Conservation (phyloP, 805 yeast genomes). For the Blastobotrys robertii region DNA sequence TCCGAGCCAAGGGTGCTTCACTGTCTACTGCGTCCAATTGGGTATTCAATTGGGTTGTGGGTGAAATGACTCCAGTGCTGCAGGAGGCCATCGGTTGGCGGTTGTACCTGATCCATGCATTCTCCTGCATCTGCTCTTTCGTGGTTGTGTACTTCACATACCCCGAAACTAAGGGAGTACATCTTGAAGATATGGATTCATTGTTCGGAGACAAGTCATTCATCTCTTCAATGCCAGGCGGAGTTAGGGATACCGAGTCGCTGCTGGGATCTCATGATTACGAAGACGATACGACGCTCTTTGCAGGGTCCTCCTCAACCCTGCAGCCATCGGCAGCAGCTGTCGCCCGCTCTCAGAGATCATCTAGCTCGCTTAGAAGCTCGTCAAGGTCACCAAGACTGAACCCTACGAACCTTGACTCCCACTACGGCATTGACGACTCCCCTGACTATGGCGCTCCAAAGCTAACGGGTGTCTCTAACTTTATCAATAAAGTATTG, state of each 20-base stretch:
- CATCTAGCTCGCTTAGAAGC: conserved; percentile 3
- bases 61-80: conserved; percentile 81
- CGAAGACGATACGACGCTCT: conserved; percentile 6
- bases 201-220: conserved; percentile 61
- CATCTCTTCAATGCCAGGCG: conserved; percentile 13
- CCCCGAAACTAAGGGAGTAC: conserved; percentile 87
- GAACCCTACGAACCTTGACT: too few species aligned
- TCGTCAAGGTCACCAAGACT: too few species aligned
- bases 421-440: too few species aligned
- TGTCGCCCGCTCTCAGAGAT: conserved; percentile 13
- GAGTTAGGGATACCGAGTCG: conserved; percentile 6
- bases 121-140: conserved; percentile 65
- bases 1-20: conserved; percentile 85
- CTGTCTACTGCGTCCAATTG: conserved; percentile 87
- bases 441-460: too few species aligned
- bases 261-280: conserved; percentile 12
- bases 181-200: conserved; percentile 85
- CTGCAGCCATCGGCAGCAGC: conserved; percentile 23
- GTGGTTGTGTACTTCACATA: conserved; percentile 60
- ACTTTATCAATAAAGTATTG: too few species aligned
- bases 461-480: too few species aligned
- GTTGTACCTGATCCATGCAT: conserved; percentile 72
- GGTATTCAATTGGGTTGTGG: conserved; percentile 87
- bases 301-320: conserved; percentile 11
- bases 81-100: conserved; percentile 71